Conservation (phyloP, 768 basidiomycete species). For the Clitopilus hobsonii region DNA sequence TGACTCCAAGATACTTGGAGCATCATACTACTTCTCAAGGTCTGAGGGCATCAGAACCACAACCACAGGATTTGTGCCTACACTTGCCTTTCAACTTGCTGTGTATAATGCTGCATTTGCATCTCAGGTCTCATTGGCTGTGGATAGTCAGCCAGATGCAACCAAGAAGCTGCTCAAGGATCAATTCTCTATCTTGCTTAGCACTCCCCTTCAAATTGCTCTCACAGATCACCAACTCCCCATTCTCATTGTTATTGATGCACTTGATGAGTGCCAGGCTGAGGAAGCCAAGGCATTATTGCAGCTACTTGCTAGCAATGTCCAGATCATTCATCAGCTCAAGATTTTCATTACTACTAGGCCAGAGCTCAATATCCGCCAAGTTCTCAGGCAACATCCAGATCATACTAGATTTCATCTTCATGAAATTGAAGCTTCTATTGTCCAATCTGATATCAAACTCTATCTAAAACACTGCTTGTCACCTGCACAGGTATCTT, state of each 20-base stretch:
- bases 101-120: no score
- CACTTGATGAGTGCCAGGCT: neutral
- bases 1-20: neutral
- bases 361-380: neutral
- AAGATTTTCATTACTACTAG: neutral
- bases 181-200: neutral
- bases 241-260: constrained; percentile 1
- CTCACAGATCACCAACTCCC: neutral
- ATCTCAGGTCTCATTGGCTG: no score
- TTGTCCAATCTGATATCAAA: neutral
- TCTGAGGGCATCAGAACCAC: neutral
- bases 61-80: neutral
- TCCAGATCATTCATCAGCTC: neutral
- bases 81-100: neutral
- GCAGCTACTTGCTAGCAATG: neutral
- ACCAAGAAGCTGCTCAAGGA: neutral
- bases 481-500: neutral
- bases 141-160: no score
- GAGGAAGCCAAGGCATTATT: neutral
- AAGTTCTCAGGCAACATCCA: neutral
- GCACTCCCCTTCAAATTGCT: no score
- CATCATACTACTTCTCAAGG: neutral
- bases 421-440: neutral
- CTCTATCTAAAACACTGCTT: neutral
- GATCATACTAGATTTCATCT: neutral